Conservation (phyloP, 1,284 basidiomycete species). For the Boletus mariae region DNA sequence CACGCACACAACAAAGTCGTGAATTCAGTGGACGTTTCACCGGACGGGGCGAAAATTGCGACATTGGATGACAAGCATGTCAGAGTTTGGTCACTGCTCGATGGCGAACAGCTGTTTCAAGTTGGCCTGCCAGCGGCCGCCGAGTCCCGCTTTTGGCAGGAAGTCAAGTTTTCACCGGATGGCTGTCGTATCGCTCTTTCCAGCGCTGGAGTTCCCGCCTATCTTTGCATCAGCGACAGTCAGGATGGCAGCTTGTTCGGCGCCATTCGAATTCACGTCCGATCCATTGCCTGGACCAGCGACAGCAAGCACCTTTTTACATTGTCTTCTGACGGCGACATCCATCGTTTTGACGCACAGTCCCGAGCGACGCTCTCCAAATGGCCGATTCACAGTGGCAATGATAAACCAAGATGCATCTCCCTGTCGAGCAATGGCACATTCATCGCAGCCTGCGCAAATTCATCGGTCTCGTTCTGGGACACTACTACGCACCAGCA, state of each 20-base stretch:
- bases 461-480: not conserved
- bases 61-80: not conserved
- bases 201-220: not conserved
- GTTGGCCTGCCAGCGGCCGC: too few species aligned
- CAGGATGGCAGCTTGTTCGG: not conserved
- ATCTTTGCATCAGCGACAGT: not conserved
- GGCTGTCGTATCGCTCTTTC: not conserved
- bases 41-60: not conserved
- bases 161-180: not conserved
- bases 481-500: not conserved
- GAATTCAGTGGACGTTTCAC: not conserved
- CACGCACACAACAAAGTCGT: not conserved
- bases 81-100: not conserved
- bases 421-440: not conserved
- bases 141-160: too few species aligned
- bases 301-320: not conserved
- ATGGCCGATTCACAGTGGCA: not conserved
- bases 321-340: not conserved
- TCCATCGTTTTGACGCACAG: not conserved
- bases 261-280: not conserved
- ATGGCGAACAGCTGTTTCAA: not conserved
- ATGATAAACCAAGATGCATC: not conserved
- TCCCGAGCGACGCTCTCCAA: not conserved
- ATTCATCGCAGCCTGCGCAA: not conserved
- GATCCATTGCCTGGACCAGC: not conserved